phyloP scores from a whole-genome alignment of 1,139 yeast species.

The Yamadazyma mexicana region DNA sequence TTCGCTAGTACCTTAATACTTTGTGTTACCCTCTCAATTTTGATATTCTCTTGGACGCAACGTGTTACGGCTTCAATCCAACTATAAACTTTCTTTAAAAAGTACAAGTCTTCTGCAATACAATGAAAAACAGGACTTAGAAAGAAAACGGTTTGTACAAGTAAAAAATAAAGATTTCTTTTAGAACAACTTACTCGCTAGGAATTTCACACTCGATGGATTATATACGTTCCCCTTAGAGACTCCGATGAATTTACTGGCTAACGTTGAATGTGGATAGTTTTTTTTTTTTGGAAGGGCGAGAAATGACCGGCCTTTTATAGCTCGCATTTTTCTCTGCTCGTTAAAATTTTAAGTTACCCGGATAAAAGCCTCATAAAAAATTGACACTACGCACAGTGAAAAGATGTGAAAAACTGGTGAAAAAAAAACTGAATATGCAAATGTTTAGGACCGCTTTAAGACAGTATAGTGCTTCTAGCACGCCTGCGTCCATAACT shows the following conservation, averaged over 20 bases:
- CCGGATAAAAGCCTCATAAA: too few relatives aligned
- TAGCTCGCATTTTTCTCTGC: not conserved
- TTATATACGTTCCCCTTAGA: not conserved
- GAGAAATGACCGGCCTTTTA: slow-evolving; percentile 11
- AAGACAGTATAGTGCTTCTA: slow-evolving; percentile 10
- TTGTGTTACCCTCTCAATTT: too few relatives aligned
- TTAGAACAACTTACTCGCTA: not conserved
- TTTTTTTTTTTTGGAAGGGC: not conserved
- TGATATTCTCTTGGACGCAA: too few relatives aligned
- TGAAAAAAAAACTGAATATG: slow-evolving; percentile 7
- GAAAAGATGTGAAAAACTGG: not conserved
- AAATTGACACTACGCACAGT: too few relatives aligned
- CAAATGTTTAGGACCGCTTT: slow-evolving; percentile 10
- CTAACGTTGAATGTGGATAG: not conserved
- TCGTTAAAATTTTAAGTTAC: slow-evolving; percentile 2
- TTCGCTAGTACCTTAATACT: too few relatives aligned
- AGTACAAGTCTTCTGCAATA: too few relatives aligned
- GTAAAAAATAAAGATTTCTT: not conserved
- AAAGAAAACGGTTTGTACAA: not conserved
- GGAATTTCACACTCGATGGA: not conserved
- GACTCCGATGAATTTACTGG: not conserved
- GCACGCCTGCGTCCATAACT: slow-evolving; percentile 16
- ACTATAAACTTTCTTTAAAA: not conserved
- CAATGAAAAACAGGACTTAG: too few relatives aligned
- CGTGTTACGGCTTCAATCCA: not conserved